Percentiles rank a stretch among this genome's conserved stretches.
These are phyloP conservation scores for Panicum hallii DNA, from an alignment of 202 grass and related monocot species.

Conservation along the genomic window DNA sequence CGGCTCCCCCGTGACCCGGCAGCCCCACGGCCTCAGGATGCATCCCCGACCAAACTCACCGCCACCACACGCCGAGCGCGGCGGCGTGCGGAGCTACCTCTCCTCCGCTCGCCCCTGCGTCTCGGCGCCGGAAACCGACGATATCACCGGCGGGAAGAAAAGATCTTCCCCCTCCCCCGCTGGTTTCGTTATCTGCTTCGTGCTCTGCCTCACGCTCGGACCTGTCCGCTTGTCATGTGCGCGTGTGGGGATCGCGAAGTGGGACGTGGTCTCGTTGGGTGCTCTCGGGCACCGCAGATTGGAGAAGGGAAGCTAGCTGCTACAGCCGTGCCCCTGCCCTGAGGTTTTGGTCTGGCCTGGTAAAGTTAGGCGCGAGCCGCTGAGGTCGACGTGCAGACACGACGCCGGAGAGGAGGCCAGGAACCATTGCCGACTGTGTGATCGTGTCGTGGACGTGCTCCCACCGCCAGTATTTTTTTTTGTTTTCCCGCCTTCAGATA, in stretches of 20 bases:
- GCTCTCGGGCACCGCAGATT: neutral
- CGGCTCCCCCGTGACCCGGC: slow-evolving; percentile 25
- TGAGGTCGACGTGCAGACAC: slow-evolving; percentile 21
- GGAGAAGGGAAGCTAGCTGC: neutral
- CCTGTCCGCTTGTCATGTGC: neutral
- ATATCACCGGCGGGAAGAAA: neutral
- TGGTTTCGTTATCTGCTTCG: neutral
- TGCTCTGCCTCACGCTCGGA: neutral
- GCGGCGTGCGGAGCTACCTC: neutral
- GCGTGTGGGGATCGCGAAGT: neutral
- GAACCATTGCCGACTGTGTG: neutral
- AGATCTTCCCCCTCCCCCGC: neutral
- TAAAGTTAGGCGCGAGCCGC: neutral
- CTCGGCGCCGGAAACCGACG: slow-evolving; percentile 22
- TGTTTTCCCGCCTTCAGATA: neutral
- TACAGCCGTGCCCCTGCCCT: neutral
- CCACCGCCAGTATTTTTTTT: neutral
- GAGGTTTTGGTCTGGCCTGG: neutral
- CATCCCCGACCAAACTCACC: neutral
- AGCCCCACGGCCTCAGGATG: slow-evolving; percentile 16
- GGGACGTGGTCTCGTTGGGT: slow-evolving; percentile 21
- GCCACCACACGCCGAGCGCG: slow-evolving; percentile 15
- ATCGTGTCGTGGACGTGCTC: neutral
- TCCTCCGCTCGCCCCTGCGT: neutral
- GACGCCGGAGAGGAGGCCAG: neutral